phyloP scores from a whole-genome alignment of 78 protist species.

The Isochrysis galbana region DNA sequence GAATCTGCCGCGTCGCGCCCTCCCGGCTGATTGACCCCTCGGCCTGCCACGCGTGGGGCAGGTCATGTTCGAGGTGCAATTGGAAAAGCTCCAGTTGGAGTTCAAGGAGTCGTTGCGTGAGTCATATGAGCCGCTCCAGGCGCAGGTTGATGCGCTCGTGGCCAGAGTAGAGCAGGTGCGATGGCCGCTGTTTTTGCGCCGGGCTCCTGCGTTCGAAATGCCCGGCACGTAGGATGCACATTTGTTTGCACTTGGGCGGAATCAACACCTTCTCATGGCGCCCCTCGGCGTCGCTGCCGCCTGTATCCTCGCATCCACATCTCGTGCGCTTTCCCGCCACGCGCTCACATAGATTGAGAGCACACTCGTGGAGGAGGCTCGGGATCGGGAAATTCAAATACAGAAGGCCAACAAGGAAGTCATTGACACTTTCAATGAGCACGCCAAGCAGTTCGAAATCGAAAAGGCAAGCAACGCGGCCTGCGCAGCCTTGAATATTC shows the following conservation, averaged over 20 bases:
- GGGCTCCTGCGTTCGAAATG: background rate
- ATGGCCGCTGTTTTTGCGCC: background rate
- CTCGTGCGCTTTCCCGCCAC: background rate
- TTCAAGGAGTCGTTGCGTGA: background rate
- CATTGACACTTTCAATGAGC: background rate
- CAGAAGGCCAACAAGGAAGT: background rate
- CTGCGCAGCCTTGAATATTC: no score
- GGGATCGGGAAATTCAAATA: background rate
- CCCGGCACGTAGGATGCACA: background rate
- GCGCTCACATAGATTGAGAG: background rate
- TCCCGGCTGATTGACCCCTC: no score
- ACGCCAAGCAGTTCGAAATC: background rate
- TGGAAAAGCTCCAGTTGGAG: background rate
- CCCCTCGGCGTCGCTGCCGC: background rate
- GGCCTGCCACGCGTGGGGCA: no score
- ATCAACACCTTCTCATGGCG: background rate
- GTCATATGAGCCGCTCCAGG: background rate
- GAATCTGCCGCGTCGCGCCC: no score
- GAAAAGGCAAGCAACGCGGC: no score
- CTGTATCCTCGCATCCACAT: background rate
- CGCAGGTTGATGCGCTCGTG: background rate
- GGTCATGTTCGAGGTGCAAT: background rate
- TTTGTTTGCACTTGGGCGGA: background rate
- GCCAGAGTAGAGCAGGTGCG: background rate
- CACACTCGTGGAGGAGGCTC: background rate